Evolutionary conservation across 306 rosid species (phyloP).

Genomic region (Clitoria ternatea): DNA sequence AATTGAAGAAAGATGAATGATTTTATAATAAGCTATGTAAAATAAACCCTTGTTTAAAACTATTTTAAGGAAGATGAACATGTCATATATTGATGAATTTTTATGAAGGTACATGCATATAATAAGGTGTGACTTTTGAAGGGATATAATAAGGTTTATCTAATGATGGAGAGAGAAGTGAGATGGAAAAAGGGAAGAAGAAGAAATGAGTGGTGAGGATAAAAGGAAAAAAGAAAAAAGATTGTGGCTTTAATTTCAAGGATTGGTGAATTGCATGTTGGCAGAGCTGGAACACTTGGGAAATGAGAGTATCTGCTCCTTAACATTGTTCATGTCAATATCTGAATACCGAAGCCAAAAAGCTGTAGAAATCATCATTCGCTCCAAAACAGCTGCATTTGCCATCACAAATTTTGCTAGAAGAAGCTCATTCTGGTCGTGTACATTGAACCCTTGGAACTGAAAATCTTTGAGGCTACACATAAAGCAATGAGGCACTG

Average conservation of each 20-base stretch:
- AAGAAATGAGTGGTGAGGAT: too few species aligned
- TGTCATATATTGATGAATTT: too few species aligned
- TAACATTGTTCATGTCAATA: conserved; percentile 7
- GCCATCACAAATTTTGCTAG: conserved; percentile 13
- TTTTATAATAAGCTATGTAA: too few species aligned
- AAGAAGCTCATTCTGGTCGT: conserved; percentile 23
- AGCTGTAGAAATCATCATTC: conserved; percentile 1
- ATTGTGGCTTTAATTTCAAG: background rate
- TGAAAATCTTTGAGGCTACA: conserved; percentile 6
- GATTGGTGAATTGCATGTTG: conserved; percentile 5
- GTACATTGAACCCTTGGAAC: conserved; percentile 14
- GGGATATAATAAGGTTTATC: too few species aligned
- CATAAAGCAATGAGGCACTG: conserved; percentile 23
- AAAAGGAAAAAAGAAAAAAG: too few species aligned
- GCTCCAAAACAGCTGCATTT: conserved; percentile 19
- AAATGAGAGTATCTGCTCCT: conserved; percentile 19
- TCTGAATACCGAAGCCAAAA: conserved; percentile 19
- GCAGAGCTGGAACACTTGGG: conserved; percentile 9
- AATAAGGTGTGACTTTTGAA: too few species aligned
- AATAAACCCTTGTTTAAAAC: too few species aligned
- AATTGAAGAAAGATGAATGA: too few species aligned
- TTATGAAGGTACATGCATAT: too few species aligned
- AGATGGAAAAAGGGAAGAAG: too few species aligned
- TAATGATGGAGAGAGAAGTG: too few species aligned
- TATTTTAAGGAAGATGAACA: too few species aligned